Base-by-base conservation (phyloP, 257 asterid genomes). In the Fraxinus anomala region DNA sequence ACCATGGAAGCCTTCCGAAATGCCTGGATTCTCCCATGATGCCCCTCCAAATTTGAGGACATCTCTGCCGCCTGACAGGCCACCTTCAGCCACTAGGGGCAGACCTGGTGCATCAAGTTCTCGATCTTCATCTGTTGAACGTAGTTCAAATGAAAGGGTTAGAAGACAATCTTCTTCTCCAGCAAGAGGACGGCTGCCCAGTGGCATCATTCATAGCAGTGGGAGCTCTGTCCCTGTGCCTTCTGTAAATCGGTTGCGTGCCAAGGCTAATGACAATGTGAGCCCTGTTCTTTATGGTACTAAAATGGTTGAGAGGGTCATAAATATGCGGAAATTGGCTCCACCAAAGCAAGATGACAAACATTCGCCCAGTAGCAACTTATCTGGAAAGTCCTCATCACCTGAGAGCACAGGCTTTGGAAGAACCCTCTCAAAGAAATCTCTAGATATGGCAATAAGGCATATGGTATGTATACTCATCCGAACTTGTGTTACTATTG, bases 91-190 rank as follows among this genome's bases (percentile, higher is more conserved):
- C 80, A 90, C 92, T 67, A 89, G 99, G 83, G 99, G 99, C 66
- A 89, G 99, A 79, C 97, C 98, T 67, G 99, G 99, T 36, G 97
- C 92, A 61, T 87, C 98, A 9, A 86, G 90, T 80, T 83, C 88
- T 75, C 92, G 99, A 26, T 92, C 99, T 40, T 91, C 98, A 24
- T 93, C 99, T 21, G 79, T 93, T 37, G 99, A 94, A 70, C 97
- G 98, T 37, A 86, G 59, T 77, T 83, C 96, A 3, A 96, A 92
- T 73, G 98, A 97, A 69, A 89, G 98, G 91, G 78, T 85, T 79
- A 89, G 99, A 85, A 84, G 96, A 31, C 99, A 96, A 79, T 96
- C 99, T 1, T 91, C 98, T 78, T 96, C 99, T 80, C 99, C 98
- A 24, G 84, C 97, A 33, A 91, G 97, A 83, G 99, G 99, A 63